Evolutionary conservation across 1,139 yeast species (phyloP), one percentile per base, ranked within the genome.

Genomic region (Geotrichum candidum): DNA sequence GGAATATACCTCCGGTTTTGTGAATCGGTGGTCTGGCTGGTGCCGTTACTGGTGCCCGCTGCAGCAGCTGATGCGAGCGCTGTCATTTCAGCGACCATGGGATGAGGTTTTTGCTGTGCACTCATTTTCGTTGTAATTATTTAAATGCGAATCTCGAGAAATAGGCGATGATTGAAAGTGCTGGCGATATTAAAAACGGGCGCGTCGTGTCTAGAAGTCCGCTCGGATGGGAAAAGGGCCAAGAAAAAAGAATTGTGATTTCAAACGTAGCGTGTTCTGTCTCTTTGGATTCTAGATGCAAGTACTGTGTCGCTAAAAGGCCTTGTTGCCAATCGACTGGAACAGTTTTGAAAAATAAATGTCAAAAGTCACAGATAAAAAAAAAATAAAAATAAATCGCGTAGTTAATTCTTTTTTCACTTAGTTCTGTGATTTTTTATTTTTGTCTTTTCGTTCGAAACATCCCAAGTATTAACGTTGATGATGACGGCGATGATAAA

Each of bases 1-100:
- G 72, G 68, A 50, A 70, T 65, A 22, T 55, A 55, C 15, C 48
- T 31, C 48, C 23, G 35, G 18, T 41, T 41, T n/a, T 10, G n/a
- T 41, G 23, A 15, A 18, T 41, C 48, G 48, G 18, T 13, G 57
- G 33, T 13, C 13, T 35, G 22, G n/a, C 25, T 38, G 23, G 27
- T 53, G n/a, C 45, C 35, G 25, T 29, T 35, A 29, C 13, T 33
- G 9, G 45, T 53, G 35, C 48, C 29, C 31, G 31, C 52, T 23
- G 23, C 29, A 51, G 33, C 33, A 29, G 35, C 29, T n/a, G 33
- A 13, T 13, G 33, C 53, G 27, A 27, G 35, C 22, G 48, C 48
- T 41, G 48, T 41, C 48, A 41, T 41, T 41, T 41, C 48, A 7
- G 48, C 48, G 18, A 41, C 22, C 48, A 41, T n/a, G 1, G 48